phyloP scores from a whole-genome alignment of 208 protist species.

The Vickermania ingenoplastis region DNA sequence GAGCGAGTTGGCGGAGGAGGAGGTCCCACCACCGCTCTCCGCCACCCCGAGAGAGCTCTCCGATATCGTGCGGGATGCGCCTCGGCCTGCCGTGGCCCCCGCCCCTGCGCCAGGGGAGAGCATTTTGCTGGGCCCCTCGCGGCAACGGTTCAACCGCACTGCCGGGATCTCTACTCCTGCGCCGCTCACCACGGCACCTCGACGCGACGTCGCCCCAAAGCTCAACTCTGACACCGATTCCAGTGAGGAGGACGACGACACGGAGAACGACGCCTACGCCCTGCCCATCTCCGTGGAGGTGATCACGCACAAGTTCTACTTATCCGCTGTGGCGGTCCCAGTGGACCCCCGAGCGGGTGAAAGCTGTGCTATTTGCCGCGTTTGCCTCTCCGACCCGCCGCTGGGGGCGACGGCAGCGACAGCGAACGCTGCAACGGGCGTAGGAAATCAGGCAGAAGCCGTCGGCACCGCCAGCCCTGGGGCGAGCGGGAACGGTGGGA shows the following conservation, averaged over 20 bases:
- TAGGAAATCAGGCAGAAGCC: not conserved
- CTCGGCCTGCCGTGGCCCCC: too few species aligned
- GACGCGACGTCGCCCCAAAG: too few species aligned
- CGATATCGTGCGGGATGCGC: too few species aligned
- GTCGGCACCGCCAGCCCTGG: not conserved
- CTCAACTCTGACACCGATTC: too few species aligned
- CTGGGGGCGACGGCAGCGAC: not conserved
- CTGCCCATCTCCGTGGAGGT: not conserved
- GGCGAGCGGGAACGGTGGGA: too few species aligned
- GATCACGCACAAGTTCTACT: not conserved
- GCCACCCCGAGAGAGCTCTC: too few species aligned
- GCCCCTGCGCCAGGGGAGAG: not conserved
- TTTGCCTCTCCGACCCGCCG: conserved; percentile 6
- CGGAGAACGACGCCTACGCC: not conserved
- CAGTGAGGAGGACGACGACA: not conserved
- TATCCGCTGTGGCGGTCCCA: not conserved
- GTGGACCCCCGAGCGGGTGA: conserved; percentile 6
- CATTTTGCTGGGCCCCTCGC: not conserved
- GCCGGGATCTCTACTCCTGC: not conserved
- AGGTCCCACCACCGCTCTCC: too few species aligned
- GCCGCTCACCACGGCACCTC: too few species aligned
- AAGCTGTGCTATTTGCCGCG: conserved; percentile 11
- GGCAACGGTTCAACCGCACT: not conserved
- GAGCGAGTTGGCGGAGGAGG: too few species aligned
- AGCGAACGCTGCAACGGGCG: not conserved